phyloP scores from a whole-genome alignment of 2,329 filamentous ascomycete species.

The Arachnomyces sp. region DNA sequence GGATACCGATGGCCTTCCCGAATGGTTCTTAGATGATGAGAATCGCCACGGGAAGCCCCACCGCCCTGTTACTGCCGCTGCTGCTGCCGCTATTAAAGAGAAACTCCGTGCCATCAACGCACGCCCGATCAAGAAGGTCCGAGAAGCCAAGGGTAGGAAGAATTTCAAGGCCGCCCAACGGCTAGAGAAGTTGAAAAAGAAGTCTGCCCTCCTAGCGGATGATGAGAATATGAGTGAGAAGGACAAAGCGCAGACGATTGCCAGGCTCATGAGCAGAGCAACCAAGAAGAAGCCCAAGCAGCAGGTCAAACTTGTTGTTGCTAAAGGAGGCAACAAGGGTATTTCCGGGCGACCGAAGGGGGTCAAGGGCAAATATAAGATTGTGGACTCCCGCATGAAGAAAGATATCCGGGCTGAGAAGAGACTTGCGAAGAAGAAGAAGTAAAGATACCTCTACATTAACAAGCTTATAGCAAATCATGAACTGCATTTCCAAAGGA shows the following conservation, averaged over 20 bases:
- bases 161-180: constrained; percentile 88
- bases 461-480: not conserved
- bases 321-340: constrained; percentile 72
- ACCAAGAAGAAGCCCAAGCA: constrained; percentile 78
- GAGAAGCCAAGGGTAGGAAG: constrained; percentile 92
- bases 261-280: constrained; percentile 71
- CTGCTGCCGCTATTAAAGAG: constrained; percentile 84
- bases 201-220: constrained; percentile 79
- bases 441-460: constrained; percentile 20
- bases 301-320: constrained; percentile 81
- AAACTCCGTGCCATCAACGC: constrained; percentile 89
- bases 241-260: constrained; percentile 83
- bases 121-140: constrained; percentile 96
- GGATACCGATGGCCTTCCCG: constrained; percentile 81
- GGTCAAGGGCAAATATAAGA: constrained; percentile 94
- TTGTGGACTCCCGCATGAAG: constrained; percentile 91
- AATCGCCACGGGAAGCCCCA: constrained; percentile 70
- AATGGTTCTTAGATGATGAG: constrained; percentile 98
- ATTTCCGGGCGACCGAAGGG: constrained; percentile 79
- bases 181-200: constrained; percentile 93
- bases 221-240: constrained; percentile 92
- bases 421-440: constrained; percentile 66
- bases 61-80: constrained; percentile 85
- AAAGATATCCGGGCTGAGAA: constrained; percentile 89
- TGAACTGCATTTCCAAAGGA: not conserved